Percentiles rank a stretch among this genome's conserved stretches.
These are phyloP conservation scores for Zelonia costaricensis DNA, from an alignment of 208 protist genomes.

Conservation along the genomic window DNA sequence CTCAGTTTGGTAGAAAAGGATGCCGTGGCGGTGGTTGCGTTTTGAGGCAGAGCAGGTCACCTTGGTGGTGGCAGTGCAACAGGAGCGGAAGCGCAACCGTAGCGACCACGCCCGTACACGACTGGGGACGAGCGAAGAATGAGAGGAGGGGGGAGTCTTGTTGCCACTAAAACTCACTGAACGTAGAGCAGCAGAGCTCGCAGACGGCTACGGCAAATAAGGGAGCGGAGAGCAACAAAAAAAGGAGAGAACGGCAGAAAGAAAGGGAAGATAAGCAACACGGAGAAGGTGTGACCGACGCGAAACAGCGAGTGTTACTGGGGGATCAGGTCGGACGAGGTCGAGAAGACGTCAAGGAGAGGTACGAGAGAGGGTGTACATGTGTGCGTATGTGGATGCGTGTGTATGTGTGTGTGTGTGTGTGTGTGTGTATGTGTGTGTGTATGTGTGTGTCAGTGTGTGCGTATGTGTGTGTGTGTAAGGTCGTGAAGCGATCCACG, in stretches of 20 bases:
- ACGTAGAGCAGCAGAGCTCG: too few species aligned
- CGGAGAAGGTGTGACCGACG: background rate
- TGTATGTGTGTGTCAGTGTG: background rate
- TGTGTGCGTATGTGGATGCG: background rate
- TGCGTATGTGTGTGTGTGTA: background rate
- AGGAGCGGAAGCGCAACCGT: too few species aligned
- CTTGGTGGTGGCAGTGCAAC: too few species aligned
- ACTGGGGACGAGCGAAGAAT: too few species aligned
- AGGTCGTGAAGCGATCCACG: too few species aligned
- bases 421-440: background rate
- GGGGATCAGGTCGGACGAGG: background rate
- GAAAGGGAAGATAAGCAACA: conserved; percentile 3
- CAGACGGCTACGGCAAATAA: too few species aligned
- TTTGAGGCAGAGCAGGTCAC: too few species aligned
- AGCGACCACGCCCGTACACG: too few species aligned
- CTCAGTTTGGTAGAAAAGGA: too few species aligned
- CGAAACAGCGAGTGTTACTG: background rate
- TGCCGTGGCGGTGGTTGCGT: too few species aligned
- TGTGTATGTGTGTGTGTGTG: background rate
- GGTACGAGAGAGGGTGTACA: background rate
- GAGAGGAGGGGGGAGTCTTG: too few species aligned
- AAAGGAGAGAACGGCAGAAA: background rate
- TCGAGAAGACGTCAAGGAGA: background rate
- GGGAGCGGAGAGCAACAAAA: conserved; percentile 1
- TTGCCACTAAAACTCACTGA: too few species aligned